Conservation (phyloP, 208 protist genomes). For the Trypanosoma scelopori region DNA sequence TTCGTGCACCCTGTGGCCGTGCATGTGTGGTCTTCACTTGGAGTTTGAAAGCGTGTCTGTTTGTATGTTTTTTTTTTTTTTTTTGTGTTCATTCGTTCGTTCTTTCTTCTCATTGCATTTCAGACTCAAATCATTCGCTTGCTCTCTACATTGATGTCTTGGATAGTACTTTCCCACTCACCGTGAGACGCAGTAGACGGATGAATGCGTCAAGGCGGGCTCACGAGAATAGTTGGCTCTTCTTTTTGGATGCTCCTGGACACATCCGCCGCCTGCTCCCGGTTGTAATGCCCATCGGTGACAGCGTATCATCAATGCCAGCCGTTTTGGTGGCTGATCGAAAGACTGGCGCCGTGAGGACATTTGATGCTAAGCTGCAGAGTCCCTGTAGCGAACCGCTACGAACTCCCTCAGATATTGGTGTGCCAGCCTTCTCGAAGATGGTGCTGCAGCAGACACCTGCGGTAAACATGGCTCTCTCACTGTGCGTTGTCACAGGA, state of each 20-base stretch:
- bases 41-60: too few species aligned
- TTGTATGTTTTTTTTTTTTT: too few species aligned
- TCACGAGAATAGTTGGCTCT: slow-evolving; percentile 22
- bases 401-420: neutral
- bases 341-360: slow-evolving; percentile 10
- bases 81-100: too few species aligned
- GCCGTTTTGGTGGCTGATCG: slow-evolving; percentile 10
- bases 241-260: slow-evolving; percentile 12
- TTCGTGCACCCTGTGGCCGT: too few species aligned
- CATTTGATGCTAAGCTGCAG: slow-evolving; percentile 21
- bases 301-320: slow-evolving; percentile 6
- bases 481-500: slow-evolving; percentile 2
- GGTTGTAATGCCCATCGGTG: neutral
- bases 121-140: neutral
- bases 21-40: too few species aligned
- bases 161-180: neutral
- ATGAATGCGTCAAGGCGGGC: slow-evolving; percentile 9
- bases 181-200: neutral
- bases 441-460: slow-evolving; percentile 7
- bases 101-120: slow-evolving; percentile 10
- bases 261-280: slow-evolving; percentile 9
- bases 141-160: neutral
- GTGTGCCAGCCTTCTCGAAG: neutral
- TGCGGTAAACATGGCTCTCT: slow-evolving; percentile 7
- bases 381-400: slow-evolving; percentile 3